phyloP scores from a whole-genome alignment of 2,329 filamentous ascomycete genomes.

The Sphaceloma murrayae region DNA sequence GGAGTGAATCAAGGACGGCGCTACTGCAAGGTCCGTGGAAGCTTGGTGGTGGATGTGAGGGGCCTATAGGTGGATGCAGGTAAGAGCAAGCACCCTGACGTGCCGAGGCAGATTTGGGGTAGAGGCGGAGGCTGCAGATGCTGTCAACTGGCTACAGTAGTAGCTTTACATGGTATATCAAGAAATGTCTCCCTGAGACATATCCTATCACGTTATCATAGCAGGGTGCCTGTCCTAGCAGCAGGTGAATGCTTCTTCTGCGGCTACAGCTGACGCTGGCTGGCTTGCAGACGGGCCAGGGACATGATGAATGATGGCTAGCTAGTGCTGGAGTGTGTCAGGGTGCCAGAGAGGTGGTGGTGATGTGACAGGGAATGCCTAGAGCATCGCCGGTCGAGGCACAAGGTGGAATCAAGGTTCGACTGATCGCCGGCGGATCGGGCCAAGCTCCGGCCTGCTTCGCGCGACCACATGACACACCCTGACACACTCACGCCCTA shows the following conservation, averaged over 20 bases:
- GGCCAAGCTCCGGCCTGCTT: not conserved
- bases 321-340: slow-evolving; percentile 2
- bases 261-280: too few species aligned
- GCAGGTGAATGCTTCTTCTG: too few species aligned
- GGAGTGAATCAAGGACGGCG: slow-evolving; percentile 8
- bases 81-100: not conserved
- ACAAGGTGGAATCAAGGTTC: slow-evolving; percentile 2
- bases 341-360: slow-evolving; percentile 10
- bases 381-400: not conserved
- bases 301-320: not conserved
- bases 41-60: slow-evolving; percentile 11
- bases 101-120: slow-evolving; percentile 14
- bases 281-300: slow-evolving; percentile 6
- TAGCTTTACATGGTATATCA: too few species aligned
- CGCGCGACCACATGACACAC: slow-evolving; percentile 5
- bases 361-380: not conserved
- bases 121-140: too few species aligned
- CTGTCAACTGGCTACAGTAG: too few species aligned
- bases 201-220: too few species aligned
- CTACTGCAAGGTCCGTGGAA: slow-evolving; percentile 15
- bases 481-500: not conserved
- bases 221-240: too few species aligned
- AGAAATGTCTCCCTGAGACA: too few species aligned
- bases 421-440: slow-evolving; percentile 1
- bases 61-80: slow-evolving; percentile 8